Base-by-base conservation (phyloP, 2,329 filamentous ascomycete genomes). In the Monosporascus sp. region DNA sequence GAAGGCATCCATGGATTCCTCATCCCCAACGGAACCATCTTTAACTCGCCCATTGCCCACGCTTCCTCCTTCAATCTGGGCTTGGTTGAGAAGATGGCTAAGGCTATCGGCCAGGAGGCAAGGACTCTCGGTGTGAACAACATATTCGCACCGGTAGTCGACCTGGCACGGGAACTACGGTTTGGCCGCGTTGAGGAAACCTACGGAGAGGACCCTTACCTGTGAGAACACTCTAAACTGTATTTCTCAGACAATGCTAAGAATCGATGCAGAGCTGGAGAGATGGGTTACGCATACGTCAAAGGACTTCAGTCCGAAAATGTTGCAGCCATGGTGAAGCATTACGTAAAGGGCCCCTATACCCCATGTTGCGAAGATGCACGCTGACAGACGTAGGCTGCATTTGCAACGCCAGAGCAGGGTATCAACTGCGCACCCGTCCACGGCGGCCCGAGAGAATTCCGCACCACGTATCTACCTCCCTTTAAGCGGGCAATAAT, bases 151-250 rank as follows among this genome's bases (percentile, higher is more conserved):
- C 87, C 88, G 1, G 74, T 89, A 1, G 83, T 80, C 9, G 87
- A 91, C 65, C 72, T 91, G 9, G 86, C 87, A 3, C 79, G 87
- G 45, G 87, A 91, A 66, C 72, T 88, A 50, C 78, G 87, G 48
- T 91, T 80, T 61, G 88, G 87, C 31, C 78, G 87, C 60, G 87
- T 91, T 2, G 87, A 91, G 67, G 88, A 91, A 67, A 88, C 82
- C 0, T 89, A 81, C 62, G 81, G 84, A 31, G 88, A 91, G 65
- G 88, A 91, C 58, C 72, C 79, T 1, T 87, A 80, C 61, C 74
- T 91, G 57, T 78, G 56, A 60, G 72, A 50, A 26, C 9, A 17
- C 3, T 14, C 5, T 41, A 26, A 47, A 5, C 8, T 50, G 14
- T 7, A 4, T 9, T 15, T 31, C 44, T 1, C 17, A 18, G 7